phyloP scores from a whole-genome alignment of 2,329 filamentous ascomycete species.

The Onygena corvina region DNA sequence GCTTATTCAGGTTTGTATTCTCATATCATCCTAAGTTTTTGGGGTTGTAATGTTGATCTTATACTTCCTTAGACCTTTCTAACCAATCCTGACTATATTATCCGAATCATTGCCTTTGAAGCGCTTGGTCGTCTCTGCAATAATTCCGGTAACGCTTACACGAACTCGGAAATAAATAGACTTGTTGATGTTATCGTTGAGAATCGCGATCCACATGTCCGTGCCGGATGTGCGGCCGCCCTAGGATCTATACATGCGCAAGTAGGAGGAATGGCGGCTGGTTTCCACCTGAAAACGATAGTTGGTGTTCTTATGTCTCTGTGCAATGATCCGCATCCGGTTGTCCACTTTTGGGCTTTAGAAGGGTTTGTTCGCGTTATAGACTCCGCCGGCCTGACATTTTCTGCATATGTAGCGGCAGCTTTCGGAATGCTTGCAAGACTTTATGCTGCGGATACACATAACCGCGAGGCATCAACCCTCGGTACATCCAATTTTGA shows the following conservation, averaged over 20 bases:
- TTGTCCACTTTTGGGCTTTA: slow-evolving; percentile 92
- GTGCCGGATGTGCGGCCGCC: slow-evolving; percentile 88
- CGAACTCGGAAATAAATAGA: slow-evolving; percentile 77
- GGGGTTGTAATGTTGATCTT: background rate
- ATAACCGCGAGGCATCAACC: slow-evolving; percentile 71
- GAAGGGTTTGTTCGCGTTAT: slow-evolving; percentile 77
- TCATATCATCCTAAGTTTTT: background rate
- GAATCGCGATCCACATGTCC: slow-evolving; percentile 83
- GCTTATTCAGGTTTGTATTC: slow-evolving; percentile 59
- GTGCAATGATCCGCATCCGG: slow-evolving; percentile 86
- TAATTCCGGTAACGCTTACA: slow-evolving; percentile 74
- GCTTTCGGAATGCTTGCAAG: slow-evolving; percentile 90
- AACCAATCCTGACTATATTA: slow-evolving; percentile 69
- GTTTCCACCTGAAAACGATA: slow-evolving; percentile 91
- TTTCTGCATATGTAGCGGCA: slow-evolving; percentile 78
- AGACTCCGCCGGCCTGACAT: slow-evolving; percentile 84
- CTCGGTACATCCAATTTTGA: slow-evolving; percentile 82
- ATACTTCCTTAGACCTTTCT: slow-evolving; percentile 49
- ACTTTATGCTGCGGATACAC: slow-evolving; percentile 79
- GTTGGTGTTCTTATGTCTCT: slow-evolving; percentile 97
- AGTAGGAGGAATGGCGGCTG: slow-evolving; percentile 93
- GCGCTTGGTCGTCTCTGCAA: slow-evolving; percentile 77
- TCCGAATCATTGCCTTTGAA: slow-evolving; percentile 74
- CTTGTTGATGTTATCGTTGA: slow-evolving; percentile 88
- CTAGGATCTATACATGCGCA: slow-evolving; percentile 88